These are phyloP conservation scores for Suillus sp. DNA, from an alignment of 768 basidiomycete genomes.

Conservation along the genomic window DNA sequence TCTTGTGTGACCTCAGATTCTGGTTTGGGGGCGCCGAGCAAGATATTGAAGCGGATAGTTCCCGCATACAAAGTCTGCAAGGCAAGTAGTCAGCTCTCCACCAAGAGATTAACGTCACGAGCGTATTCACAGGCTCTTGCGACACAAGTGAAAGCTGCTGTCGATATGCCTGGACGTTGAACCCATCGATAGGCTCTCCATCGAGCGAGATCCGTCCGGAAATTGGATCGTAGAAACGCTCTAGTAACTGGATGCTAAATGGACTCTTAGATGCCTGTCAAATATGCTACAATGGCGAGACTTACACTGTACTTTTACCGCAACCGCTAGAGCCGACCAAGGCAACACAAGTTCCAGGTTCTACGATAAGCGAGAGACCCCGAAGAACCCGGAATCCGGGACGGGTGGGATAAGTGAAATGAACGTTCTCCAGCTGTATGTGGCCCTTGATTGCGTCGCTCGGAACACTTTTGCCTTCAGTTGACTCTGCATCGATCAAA, in stretches of 20 bases:
- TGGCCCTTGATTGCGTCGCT: constrained; percentile 52
- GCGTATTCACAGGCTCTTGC: constrained; percentile 63
- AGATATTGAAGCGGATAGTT: constrained; percentile 86
- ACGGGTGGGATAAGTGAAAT: constrained; percentile 90
- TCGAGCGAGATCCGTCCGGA: constrained; percentile 75
- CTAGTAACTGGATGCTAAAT: constrained; percentile 72
- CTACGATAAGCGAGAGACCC: constrained; percentile 69
- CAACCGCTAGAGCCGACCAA: constrained; percentile 81
- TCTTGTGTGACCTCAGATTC: constrained; percentile 77
- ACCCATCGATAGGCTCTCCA: constrained; percentile 68
- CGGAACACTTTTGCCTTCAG: constrained; percentile 57
- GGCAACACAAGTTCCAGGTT: constrained; percentile 82
- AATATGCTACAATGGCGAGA: constrained; percentile 13
- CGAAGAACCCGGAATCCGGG: constrained; percentile 83
- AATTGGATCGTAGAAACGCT: constrained; percentile 85
- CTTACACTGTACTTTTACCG: constrained; percentile 80
- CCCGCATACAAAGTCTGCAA: constrained; percentile 77
- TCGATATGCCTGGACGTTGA: constrained; percentile 86
- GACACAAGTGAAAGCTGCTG: constrained; percentile 89
- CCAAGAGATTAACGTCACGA: constrained; percentile 12
- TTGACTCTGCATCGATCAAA: constrained; percentile 79
- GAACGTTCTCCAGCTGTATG: constrained; percentile 76
- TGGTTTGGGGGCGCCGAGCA: constrained; percentile 82
- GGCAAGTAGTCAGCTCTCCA: constrained; percentile 1
- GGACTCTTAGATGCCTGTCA: constrained; percentile 4